Evolutionary conservation across 2,329 filamentous ascomycete species (phyloP).

Genomic region (Stemphylium beticola): DNA sequence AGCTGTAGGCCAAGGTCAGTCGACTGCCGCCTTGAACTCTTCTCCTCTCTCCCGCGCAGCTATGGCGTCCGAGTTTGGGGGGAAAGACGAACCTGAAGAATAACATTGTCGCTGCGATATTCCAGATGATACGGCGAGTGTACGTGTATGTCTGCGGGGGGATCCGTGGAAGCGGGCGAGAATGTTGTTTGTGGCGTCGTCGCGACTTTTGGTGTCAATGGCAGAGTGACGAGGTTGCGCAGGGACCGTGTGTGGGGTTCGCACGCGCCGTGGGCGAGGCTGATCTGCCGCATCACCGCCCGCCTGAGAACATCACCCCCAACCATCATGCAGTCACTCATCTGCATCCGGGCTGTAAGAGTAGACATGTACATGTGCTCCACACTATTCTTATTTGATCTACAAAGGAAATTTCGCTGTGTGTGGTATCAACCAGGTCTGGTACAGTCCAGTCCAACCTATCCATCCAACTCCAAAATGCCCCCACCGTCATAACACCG

Average conservation of each 20-base stretch:
- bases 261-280: constrained; percentile 17
- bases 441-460: constrained; percentile 10
- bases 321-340: background rate
- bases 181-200: constrained; percentile 1
- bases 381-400: constrained; percentile 20
- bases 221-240: constrained; percentile 18
- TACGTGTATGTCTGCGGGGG: too few species aligned
- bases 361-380: constrained; percentile 1
- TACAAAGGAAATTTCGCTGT: constrained; percentile 33
- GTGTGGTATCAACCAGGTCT: constrained; percentile 37
- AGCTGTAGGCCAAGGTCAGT: constrained; percentile 52
- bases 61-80: background rate
- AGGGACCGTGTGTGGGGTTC: constrained; percentile 31
- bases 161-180: background rate
- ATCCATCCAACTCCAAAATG: constrained; percentile 1
- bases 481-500: constrained; percentile 5
- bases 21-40: too few species aligned
- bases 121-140: background rate
- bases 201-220: constrained; percentile 2
- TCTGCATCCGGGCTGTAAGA: background rate
- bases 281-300: constrained; percentile 28
- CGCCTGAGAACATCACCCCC: background rate
- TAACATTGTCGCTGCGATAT: constrained; percentile 49
- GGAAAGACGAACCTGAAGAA: constrained; percentile 57
- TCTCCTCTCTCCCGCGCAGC: too few species aligned